Evolutionary conservation across 805 yeast genomes (phyloP), one percentile per base, ranked within the genome.

Genomic region (Zygoascus ofunaensis): DNA sequence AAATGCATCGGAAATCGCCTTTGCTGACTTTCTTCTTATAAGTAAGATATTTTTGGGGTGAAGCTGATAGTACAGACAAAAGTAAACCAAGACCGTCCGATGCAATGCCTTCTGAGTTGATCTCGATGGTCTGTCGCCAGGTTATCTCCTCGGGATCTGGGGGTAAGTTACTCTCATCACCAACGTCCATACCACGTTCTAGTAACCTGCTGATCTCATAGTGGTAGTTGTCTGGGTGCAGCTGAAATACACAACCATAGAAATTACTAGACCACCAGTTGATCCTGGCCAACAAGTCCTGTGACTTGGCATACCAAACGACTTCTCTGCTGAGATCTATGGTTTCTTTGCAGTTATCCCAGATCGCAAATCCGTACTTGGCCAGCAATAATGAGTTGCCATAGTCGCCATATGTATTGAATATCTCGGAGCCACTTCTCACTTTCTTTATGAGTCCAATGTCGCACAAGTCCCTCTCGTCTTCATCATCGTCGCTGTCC

Each of bases 371-470:
- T 1, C 96, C 96, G 58, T 87, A 89, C 45, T 84, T 72, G 12
- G 87, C 76, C 12, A 87, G 60, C 34, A 89, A 63, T 32, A 75
- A 71, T 0, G 82, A 69, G 52, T 84, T 86, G 14, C 80, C 63
- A 34, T 81, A 67, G 22, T 79, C 81, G 0, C 96, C 97, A 55
- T 87, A 89, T 0, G 92, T 79, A 62, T 86, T 87, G 67, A 79
- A 84, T 12, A 90, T 56, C 56, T 90, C 96, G 10, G 67, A 59
- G 5, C 77, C 76, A 28, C 63, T 57, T 1, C 54, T 41, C 0
- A 84, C 74, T 1, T 62, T 56, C 12, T 57, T 59, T 17, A 69
- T 65, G 2, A 80, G 55, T 0, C 75, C 69, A 12, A 87, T 76
- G 53, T 87, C 95, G 53, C 94, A 85, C 50, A 87, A 80, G 46